Conservation (phyloP, 1,139 yeast genomes). For the Starmera stellimalicola region DNA sequence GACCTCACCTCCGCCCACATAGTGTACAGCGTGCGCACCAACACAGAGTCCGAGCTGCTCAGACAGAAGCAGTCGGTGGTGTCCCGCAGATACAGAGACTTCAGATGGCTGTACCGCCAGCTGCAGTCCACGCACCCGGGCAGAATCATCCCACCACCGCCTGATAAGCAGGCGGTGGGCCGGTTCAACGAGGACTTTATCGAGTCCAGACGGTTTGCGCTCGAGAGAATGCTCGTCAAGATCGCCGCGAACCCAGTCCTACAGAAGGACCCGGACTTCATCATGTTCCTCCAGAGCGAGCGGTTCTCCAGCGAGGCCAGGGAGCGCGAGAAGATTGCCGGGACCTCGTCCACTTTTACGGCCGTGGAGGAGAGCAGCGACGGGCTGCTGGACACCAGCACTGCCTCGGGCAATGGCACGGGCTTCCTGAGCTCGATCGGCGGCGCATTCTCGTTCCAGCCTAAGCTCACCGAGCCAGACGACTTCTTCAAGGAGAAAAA, state of each 20-base stretch:
- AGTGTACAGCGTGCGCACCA: slow-evolving; percentile 70
- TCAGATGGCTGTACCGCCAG: slow-evolving; percentile 84
- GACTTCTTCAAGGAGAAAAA: slow-evolving; percentile 65
- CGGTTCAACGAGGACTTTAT: slow-evolving; percentile 81
- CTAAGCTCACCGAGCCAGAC: slow-evolving; percentile 70
- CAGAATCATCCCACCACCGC: slow-evolving; percentile 90
- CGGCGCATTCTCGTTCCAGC: slow-evolving; percentile 38
- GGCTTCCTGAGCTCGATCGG: slow-evolving; percentile 22
- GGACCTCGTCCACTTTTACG: slow-evolving; percentile 33
- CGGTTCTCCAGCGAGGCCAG: slow-evolving; percentile 59
- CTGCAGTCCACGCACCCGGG: slow-evolving; percentile 85
- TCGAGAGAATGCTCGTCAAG: slow-evolving; percentile 78
- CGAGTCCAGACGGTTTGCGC: slow-evolving; percentile 75
- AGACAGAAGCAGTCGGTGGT: slow-evolving; percentile 37
- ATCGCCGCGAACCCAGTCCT: slow-evolving; percentile 48
- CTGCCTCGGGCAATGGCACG: slow-evolving; percentile 18
- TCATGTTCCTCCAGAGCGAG: slow-evolving; percentile 67
- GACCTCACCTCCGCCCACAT: slow-evolving; percentile 85
- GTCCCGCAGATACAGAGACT: slow-evolving; percentile 73
- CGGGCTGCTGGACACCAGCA: slow-evolving; percentile 11
- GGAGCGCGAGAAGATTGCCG: slow-evolving; percentile 46
- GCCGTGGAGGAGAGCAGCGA: slow-evolving; percentile 23
- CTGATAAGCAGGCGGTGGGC: slow-evolving; percentile 89
- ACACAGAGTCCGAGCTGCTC: slow-evolving; percentile 25
- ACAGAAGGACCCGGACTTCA: slow-evolving; percentile 65